phyloP scores from a whole-genome alignment of 805 yeast genomes.

The Maudiozyma bulderi region DNA sequence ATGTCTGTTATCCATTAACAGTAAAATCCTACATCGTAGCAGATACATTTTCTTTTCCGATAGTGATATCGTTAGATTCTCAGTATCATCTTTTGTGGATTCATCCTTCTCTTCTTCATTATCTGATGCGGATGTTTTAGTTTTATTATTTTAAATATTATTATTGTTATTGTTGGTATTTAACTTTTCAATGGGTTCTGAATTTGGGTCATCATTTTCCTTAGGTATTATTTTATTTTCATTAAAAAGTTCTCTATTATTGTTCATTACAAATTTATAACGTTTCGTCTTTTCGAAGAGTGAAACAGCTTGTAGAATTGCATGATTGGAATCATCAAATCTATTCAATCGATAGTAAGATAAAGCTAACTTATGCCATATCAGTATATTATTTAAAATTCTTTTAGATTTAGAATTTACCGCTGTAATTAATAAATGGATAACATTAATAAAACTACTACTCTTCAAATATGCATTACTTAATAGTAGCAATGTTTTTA shows the following conservation, averaged over 20 bases:
- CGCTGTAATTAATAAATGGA: conserved; percentile 11
- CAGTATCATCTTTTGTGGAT: not conserved
- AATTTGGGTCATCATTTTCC: not conserved
- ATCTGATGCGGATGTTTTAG: not conserved
- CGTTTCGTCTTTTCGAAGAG: not conserved
- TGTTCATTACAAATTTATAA: not conserved
- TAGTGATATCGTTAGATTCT: not conserved
- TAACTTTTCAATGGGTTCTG: not conserved
- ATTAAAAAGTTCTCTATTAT: not conserved
- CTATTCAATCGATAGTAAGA: conserved; percentile 16
- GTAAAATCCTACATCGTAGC: conserved; percentile 13
- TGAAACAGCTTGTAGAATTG: conserved; percentile 7
- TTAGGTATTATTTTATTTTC: not conserved
- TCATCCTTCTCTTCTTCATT: not conserved
- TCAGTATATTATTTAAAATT: conserved; percentile 7
- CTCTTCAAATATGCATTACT: conserved; percentile 11
- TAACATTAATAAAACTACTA: conserved; percentile 9
- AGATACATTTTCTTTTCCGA: conserved; percentile 5
- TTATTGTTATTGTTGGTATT: not conserved
- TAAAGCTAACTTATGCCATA: conserved; percentile 19
- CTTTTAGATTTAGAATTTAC: conserved; percentile 8
- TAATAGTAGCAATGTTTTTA: conserved; percentile 11
- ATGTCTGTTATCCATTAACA: conserved; percentile 7
- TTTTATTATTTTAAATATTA: not conserved
- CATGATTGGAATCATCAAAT: conserved; percentile 18